These are phyloP conservation scores for Fusarium oligoseptatum DNA, from an alignment of 2,329 filamentous ascomycete species.

Conservation along the genomic window DNA sequence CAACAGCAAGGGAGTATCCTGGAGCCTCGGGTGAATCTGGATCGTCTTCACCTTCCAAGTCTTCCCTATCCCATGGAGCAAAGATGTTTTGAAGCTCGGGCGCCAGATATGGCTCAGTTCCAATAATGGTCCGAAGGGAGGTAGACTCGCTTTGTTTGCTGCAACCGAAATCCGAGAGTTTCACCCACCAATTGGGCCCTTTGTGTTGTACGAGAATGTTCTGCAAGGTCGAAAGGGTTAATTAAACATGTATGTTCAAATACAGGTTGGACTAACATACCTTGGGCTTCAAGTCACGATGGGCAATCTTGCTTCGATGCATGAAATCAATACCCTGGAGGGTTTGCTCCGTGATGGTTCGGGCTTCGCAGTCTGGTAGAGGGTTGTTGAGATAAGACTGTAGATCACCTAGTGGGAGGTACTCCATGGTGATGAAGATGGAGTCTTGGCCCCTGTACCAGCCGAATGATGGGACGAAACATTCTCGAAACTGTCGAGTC, in stretches of 20 bases:
- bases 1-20: not conserved
- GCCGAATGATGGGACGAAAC: constrained; percentile 2
- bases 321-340: constrained; percentile 5
- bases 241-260: too few species aligned
- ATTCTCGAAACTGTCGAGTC: not conserved
- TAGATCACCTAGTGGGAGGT: not conserved
- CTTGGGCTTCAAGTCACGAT: constrained; percentile 5
- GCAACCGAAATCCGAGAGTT: constrained; percentile 11
- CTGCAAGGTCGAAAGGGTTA: not conserved
- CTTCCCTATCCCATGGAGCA: not conserved
- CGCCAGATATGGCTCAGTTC: constrained; percentile 1
- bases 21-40: not conserved
- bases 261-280: not conserved
- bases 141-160: constrained; percentile 1
- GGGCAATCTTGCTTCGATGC: constrained; percentile 3
- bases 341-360: not conserved
- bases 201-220: constrained; percentile 10
- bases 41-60: not conserved
- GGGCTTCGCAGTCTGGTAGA: not conserved
- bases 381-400: not conserved
- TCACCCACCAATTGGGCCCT: constrained; percentile 16
- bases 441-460: not conserved
- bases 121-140: not conserved
- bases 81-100: not conserved
- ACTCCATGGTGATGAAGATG: constrained; percentile 13